Base-by-base conservation (phyloP, 2,329 filamentous ascomycete genomes). In the Talaromyces islandicus region DNA sequence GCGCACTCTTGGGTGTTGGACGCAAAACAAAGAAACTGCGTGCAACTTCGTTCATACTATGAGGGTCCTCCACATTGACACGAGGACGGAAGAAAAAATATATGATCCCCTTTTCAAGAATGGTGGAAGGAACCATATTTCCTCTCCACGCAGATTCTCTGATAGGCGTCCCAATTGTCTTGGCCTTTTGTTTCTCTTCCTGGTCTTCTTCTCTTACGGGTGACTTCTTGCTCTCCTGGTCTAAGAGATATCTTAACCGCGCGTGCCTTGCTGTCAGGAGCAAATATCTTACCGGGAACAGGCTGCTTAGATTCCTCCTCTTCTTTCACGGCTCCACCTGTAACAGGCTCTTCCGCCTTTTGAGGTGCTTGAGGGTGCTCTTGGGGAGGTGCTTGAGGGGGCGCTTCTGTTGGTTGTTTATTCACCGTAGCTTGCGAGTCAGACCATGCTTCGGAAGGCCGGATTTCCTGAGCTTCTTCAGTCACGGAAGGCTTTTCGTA, bases 51-150 rank as follows among this genome's bases (percentile, higher is more conserved):
- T 83, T 76, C 1, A 93, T 80, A 52, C 83, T 81, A 19, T 87
- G 81, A 0, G 91, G 87, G 7, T 90, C 81, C 4, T 91, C 84
- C 27, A 90, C 81, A 56, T 85, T 85, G 41, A 96, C 90, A 12
- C 91, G 87, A 7, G 86, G 86, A 19, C 92, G 87, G 68, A 89
- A 88, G 79, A 96, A 95, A 81, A 96, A 96, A 79, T 96, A 96
- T 66, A 96, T 87, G 66, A 94, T 83, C 3, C 92, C 92, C 69
- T 94, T 96, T 70, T 97, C 92, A 2, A 95, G 80, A 25, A 96
- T 85, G 61, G 79, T 86, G 6, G 82, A 84, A 1, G 85, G 79
- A 43, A 82, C 73, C 2, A 77, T 73, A 51, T 81, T 73, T 66
- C 81, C 80, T 48, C 83, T 79, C 56, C 81, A 70, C 19, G 79